These are phyloP conservation scores for Kwoniella dejecticola DNA, from an alignment of 768 basidiomycete species.

Conservation along the genomic window DNA sequence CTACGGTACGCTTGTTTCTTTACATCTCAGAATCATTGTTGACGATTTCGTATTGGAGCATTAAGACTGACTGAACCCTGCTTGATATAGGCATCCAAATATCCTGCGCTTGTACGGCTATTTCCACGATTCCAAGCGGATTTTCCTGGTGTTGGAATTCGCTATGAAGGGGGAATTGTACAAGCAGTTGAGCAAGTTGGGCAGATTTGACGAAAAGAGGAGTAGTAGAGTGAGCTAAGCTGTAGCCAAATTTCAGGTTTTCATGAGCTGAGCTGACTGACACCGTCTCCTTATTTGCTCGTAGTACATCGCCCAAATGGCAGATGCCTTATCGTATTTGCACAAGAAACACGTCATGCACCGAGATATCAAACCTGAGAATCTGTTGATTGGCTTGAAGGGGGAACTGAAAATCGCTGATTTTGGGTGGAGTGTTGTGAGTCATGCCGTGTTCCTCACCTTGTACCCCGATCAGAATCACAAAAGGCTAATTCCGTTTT, in stretches of 20 bases:
- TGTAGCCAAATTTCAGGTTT: neutral
- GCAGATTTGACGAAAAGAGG: constrained; percentile 83
- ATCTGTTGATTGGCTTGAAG: constrained; percentile 77
- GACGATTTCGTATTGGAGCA: no score
- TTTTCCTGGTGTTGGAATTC: constrained; percentile 97
- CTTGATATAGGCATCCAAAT: constrained; percentile 72
- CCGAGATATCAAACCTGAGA: constrained; percentile 98
- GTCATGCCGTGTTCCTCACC: no score
- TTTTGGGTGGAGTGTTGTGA: constrained; percentile 82
- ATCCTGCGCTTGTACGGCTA: constrained; percentile 92
- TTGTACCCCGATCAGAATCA: no score
- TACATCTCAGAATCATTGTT: no score
- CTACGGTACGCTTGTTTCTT: constrained; percentile 62
- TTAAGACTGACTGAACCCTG: no score
- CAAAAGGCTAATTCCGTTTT: no score
- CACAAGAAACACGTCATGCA: constrained; percentile 97
- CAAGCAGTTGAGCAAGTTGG: constrained; percentile 84
- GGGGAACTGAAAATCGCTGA: constrained; percentile 98
- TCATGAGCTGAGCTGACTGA: no score
- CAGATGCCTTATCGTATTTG: constrained; percentile 87
- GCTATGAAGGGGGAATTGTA: constrained; percentile 96
- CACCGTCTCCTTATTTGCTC: neutral
- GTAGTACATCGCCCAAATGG: constrained; percentile 96
- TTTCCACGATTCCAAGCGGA: constrained; percentile 96
- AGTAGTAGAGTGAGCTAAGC: constrained; percentile 62